phyloP scores from a whole-genome alignment of 331 rosid genomes.

The Malus hybrid region DNA sequence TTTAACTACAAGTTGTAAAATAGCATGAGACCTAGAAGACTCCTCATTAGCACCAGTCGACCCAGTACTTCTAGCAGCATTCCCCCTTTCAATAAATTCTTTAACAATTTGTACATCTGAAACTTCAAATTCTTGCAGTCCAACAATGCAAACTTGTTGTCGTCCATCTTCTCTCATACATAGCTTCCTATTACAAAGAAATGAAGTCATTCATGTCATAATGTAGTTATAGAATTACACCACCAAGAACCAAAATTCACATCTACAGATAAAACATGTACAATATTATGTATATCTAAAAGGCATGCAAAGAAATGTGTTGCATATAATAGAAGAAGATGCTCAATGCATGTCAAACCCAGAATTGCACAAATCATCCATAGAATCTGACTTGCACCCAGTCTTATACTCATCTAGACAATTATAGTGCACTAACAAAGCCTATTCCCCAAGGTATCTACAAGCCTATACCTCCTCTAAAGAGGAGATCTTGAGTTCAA shows the following conservation, averaged over 20 bases:
- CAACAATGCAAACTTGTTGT: constrained; percentile 98
- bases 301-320: not conserved
- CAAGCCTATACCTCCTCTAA: not conserved
- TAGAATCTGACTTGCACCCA: not conserved
- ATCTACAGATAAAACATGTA: constrained; percentile 10
- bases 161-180: constrained; percentile 98
- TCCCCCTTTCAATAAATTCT: constrained; percentile 90
- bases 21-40: constrained; percentile 98
- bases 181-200: constrained; percentile 59
- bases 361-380: not conserved
- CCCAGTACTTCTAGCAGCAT: constrained; percentile 94
- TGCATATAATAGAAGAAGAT: not conserved
- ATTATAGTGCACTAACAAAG: not conserved
- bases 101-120: constrained; percentile 84
- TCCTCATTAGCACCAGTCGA: constrained; percentile 99
- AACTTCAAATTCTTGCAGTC: constrained; percentile 98
- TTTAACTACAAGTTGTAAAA: constrained; percentile 78
- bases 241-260: constrained; percentile 5
- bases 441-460: not conserved
- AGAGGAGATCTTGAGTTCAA: not conserved
- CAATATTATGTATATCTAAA: not conserved
- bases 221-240: not conserved
- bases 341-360: not conserved
- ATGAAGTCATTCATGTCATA: constrained; percentile 20
- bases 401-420: not conserved